These are phyloP conservation scores for Cystobasidium ongulense DNA, from an alignment of 768 basidiomycete species.

Conservation along the genomic window DNA sequence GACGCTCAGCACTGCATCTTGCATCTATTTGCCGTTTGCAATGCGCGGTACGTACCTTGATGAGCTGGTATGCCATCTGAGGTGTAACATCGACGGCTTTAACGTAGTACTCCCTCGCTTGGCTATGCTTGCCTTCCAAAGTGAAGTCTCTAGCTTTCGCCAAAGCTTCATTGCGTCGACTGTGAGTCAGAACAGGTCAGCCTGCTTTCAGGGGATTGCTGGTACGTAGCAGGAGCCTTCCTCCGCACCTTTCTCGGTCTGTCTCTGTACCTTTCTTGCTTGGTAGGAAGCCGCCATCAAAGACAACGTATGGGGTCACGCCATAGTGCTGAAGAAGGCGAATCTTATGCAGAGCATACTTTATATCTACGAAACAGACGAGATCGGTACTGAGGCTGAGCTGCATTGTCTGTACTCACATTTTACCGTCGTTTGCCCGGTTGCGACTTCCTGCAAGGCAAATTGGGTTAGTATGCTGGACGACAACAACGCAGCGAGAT, in stretches of 20 bases:
- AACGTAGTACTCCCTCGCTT: conserved; percentile 79
- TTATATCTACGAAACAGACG: conserved; percentile 64
- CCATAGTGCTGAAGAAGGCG: conserved; percentile 73
- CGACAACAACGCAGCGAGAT: background rate
- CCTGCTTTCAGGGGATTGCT: too few species aligned
- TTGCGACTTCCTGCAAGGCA: conserved; percentile 62
- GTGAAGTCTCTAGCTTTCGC: conserved; percentile 63
- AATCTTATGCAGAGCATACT: conserved; percentile 89
- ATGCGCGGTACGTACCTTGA: conserved; percentile 59
- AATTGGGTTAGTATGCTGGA: background rate
- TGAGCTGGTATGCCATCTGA: conserved; percentile 92
- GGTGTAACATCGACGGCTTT: conserved; percentile 93
- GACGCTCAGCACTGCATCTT: background rate
- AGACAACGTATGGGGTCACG: conserved; percentile 83
- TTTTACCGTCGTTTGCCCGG: conserved; percentile 73
- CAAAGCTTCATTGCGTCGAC: conserved; percentile 64
- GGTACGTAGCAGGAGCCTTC: too few species aligned
- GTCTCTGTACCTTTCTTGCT: conserved; percentile 86
- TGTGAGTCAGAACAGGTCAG: background rate
- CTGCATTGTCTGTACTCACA: conserved; percentile 42
- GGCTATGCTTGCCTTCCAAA: conserved; percentile 65
- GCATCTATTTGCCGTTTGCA: background rate
- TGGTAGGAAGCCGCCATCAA: conserved; percentile 90
- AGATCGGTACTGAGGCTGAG: background rate
- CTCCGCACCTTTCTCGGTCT: conserved; percentile 56